Base-by-base conservation (phyloP, 176 grass and related monocot genomes). In the Ampelocalamus luodianensis region DNA sequence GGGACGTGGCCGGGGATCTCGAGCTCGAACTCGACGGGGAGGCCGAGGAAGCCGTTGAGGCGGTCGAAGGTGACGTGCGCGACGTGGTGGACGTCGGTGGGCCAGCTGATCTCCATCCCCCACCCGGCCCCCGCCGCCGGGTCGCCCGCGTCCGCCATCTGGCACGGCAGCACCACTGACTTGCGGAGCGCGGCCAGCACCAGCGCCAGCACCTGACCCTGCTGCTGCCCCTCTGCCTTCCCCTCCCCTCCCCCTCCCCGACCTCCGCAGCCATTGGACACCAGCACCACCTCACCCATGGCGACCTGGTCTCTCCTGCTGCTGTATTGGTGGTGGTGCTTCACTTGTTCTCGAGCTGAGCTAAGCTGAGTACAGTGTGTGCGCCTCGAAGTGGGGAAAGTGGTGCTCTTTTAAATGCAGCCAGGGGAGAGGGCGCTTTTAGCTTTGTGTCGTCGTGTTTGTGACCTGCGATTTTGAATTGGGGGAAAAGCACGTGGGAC, bases 41-140 rank as follows among this genome's bases (percentile, higher is more conserved):
- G 89, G 29, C 93, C 96, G 46, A 95, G 93, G 85, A 98, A 98
- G 5, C 96, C 96, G 2, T 98, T 88, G 87, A 93, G 92, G 59
- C 96, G 87, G 74, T 98, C 96, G 72, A 98, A 98, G 77, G 96
- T 98, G 83, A 98, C 96, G 79, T 98, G 96, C 15, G 91, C 93
- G 77, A 98, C 93, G 79, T 98, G 96, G 43, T 91, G 87, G 82
- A 98, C 93, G 74, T 98, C 91, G 0, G 96, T 97, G 20, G 94
- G 94, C 91, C 91, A 97, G 23, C 94, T 79, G 76, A 97, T 97
- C 65, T 97, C 91, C 94, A 97, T 88, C 6, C 86, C 87, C 79
- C 89, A 85, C 7, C 43, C 59, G 20, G 39, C 66, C 1, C 61
- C 88, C 34, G 76, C 65, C 13, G 37, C 61, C 10, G 46, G 68